These are phyloP conservation scores for Fusarium multiceps DNA, from an alignment of 2,329 filamentous ascomycete genomes.

Conservation along the genomic window DNA sequence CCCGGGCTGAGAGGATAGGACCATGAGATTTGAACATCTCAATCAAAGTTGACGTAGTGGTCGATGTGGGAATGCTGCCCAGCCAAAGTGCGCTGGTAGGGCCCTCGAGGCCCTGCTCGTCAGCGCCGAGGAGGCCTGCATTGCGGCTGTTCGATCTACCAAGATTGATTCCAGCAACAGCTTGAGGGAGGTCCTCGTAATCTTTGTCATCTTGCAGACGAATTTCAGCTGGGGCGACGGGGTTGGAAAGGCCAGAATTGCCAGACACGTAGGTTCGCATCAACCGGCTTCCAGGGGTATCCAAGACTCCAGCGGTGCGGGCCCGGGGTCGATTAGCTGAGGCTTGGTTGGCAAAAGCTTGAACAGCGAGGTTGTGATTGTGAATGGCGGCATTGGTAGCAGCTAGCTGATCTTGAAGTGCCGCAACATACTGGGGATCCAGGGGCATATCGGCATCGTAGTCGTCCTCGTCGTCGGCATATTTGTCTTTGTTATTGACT, in stretches of 20 bases:
- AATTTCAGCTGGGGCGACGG: constrained; percentile 80
- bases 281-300: constrained; percentile 75
- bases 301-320: constrained; percentile 89
- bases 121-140: constrained; percentile 74
- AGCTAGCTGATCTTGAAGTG: constrained; percentile 71
- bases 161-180: constrained; percentile 83
- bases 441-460: constrained; percentile 67
- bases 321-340: constrained; percentile 86
- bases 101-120: constrained; percentile 85
- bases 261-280: constrained; percentile 80
- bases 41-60: constrained; percentile 91
- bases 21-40: constrained; percentile 97
- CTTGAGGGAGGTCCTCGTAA: constrained; percentile 82
- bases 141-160: constrained; percentile 73
- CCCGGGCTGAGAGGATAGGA: constrained; percentile 88
- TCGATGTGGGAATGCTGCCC: constrained; percentile 96
- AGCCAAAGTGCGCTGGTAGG: constrained; percentile 96
- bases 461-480: constrained; percentile 88
- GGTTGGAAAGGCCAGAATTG: constrained; percentile 75
- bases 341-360: constrained; percentile 88
- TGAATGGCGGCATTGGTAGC: constrained; percentile 79
- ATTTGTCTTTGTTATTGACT: constrained; percentile 98
- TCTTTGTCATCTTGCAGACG: constrained; percentile 79
- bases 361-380: constrained; percentile 92
- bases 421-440: constrained; percentile 69